Percentiles rank a stretch among this genome's conserved stretches.
Conservation (phyloP, 345 rosid species). For the Physaria fendleri region DNA sequence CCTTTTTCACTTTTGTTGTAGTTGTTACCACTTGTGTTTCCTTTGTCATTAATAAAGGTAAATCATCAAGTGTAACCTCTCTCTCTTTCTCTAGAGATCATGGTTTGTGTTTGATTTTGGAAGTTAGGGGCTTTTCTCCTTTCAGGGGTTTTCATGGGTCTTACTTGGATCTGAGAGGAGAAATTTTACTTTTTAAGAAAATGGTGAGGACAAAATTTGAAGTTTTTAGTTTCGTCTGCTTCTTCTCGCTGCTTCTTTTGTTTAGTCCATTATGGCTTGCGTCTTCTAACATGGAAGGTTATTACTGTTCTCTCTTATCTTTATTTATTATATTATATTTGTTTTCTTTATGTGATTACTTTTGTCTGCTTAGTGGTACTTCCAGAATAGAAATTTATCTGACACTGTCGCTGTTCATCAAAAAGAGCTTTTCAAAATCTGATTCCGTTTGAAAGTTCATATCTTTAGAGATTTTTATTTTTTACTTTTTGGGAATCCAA, state of each 20-base stretch:
- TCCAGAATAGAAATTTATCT: not conserved
- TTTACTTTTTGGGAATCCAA: not conserved
- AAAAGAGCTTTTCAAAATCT: not conserved
- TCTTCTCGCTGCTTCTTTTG: constrained; percentile 46
- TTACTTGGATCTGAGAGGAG: constrained; percentile 65
- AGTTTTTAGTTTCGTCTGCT: constrained; percentile 37
- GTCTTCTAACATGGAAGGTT: constrained; percentile 83
- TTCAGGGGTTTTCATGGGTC: constrained; percentile 36
- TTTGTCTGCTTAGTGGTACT: constrained; percentile 3
- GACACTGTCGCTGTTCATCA: constrained; percentile 17
- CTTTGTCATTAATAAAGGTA: constrained; percentile 20
- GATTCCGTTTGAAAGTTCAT: constrained; percentile 16
- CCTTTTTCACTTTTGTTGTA: constrained; percentile 17
- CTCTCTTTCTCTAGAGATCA: constrained; percentile 5
- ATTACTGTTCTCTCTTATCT: constrained; percentile 15
- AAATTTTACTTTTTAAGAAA: constrained; percentile 14
- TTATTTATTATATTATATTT: not conserved
- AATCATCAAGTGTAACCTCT: constrained; percentile 26
- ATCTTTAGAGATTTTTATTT: not conserved
- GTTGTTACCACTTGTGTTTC: constrained; percentile 22
- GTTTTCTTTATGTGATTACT: not conserved
- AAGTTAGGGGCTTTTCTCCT: constrained; percentile 28
- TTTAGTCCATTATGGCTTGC: constrained; percentile 45
- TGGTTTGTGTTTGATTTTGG: constrained; percentile 27
- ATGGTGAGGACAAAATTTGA: constrained; percentile 40